Evolutionary conservation across 345 rosid genomes (phyloP).

Genomic region (Cardamine chenopodiifolia): DNA sequence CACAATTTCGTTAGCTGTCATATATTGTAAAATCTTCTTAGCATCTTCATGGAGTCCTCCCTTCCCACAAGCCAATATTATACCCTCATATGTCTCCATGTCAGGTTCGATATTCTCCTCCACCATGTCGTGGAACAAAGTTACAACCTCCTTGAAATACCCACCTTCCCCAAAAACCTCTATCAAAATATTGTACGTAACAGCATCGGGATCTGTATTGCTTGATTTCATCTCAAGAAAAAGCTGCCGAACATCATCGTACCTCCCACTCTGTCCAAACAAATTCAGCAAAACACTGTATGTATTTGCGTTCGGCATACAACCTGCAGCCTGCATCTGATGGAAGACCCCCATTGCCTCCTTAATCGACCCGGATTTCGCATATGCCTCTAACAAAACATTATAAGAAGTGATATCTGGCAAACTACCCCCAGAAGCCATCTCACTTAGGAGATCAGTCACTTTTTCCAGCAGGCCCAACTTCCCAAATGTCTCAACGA

Average conservation of each 20-base stretch:
- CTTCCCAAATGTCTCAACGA: constrained; percentile 80
- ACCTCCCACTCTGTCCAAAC: constrained; percentile 79
- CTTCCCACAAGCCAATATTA: constrained; percentile 85
- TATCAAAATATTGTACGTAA: constrained; percentile 79
- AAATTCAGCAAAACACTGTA: constrained; percentile 76
- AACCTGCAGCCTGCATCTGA: constrained; percentile 88
- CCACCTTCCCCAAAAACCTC: constrained; percentile 95
- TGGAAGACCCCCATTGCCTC: constrained; percentile 83
- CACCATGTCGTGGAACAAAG: constrained; percentile 91
- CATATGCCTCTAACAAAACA: constrained; percentile 81
- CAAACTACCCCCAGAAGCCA: constrained; percentile 78
- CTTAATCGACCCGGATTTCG: constrained; percentile 64
- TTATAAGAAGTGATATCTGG: constrained; percentile 85
- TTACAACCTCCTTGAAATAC: constrained; percentile 92
- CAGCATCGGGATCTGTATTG: constrained; percentile 80
- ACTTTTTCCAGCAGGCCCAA: constrained; percentile 71
- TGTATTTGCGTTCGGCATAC: constrained; percentile 71
- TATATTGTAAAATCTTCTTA: constrained; percentile 67
- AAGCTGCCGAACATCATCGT: constrained; percentile 84
- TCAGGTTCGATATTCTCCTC: constrained; percentile 92
- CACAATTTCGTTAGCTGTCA: constrained; percentile 71
- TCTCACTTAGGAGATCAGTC: constrained; percentile 66
- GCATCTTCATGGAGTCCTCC: constrained; percentile 92
- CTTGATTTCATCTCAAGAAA: constrained; percentile 96
- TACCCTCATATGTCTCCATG: constrained; percentile 88